These are phyloP conservation scores for Salix brachista DNA, from an alignment of 345 rosid species.

Conservation along the genomic window DNA sequence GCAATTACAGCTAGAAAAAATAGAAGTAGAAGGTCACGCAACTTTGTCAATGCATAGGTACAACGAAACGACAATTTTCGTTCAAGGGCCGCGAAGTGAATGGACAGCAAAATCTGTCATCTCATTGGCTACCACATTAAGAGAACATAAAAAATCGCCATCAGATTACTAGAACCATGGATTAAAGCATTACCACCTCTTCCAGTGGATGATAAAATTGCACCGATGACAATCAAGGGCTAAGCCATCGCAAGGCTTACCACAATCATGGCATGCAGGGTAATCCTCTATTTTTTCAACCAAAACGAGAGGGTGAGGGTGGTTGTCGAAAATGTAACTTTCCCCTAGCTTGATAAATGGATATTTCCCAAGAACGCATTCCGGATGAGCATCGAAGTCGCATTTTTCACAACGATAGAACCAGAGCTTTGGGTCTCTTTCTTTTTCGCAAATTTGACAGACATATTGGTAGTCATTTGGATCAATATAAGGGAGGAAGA, in stretches of 20 bases:
- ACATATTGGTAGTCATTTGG: background rate
- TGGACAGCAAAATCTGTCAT: no score
- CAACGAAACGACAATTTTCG: no score
- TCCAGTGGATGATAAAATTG: no score
- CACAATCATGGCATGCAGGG: constrained; percentile 7
- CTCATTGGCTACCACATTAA: no score
- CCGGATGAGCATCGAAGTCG: background rate
- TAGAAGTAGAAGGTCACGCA: no score
- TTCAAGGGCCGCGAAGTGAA: no score
- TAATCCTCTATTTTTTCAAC: constrained; percentile 3
- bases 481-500: background rate
- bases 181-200: no score
- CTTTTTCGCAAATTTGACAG: background rate
- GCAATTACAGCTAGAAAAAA: no score
- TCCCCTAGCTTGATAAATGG: background rate
- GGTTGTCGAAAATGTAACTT: background rate
- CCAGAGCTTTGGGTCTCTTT: constrained; percentile 1
- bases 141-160: no score
- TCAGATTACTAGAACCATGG: no score
- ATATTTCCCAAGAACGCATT: background rate
- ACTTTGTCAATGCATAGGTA: no score
- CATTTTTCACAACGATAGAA: background rate
- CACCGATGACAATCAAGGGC: constrained; percentile 11
- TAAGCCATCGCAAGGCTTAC: constrained; percentile 2
- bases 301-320: constrained; percentile 12